A percentile compares a stretch with the other conserved stretches of the same genome.
These are phyloP conservation scores for Choricystis sp. DNA, from an alignment of 139 green algal species.

Conservation along the genomic window DNA sequence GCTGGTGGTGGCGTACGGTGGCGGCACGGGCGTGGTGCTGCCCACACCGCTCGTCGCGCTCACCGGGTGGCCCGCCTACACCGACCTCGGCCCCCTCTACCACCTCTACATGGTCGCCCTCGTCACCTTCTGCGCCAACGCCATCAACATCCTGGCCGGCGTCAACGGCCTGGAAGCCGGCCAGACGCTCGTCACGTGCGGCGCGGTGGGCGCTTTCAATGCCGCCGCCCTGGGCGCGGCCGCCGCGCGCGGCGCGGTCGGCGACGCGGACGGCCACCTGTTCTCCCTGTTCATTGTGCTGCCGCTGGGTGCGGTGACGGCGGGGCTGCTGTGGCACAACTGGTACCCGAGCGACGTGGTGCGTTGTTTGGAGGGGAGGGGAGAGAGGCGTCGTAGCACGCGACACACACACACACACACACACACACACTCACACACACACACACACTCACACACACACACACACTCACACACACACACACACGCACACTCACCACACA, in stretches of 20 bases:
- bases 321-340: constrained; percentile 75
- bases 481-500: not conserved
- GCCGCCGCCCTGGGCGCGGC: constrained; percentile 24
- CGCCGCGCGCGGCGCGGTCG: constrained; percentile 11
- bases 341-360: constrained; percentile 51
- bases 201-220: constrained; percentile 72
- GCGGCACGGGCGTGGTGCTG: constrained; percentile 56
- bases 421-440: constrained; percentile 10
- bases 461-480: not conserved
- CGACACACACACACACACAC: not conserved
- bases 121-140: constrained; percentile 94
- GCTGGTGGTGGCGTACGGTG: constrained; percentile 78
- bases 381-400: not conserved
- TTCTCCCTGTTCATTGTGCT: constrained; percentile 85
- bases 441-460: not conserved
- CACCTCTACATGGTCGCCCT: constrained; percentile 88
- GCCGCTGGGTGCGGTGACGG: constrained; percentile 61
- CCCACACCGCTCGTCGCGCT: constrained; percentile 49
- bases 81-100: constrained; percentile 80
- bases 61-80: constrained; percentile 21
- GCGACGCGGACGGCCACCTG: constrained; percentile 69
- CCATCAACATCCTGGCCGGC: constrained; percentile 96
- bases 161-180: constrained; percentile 92
- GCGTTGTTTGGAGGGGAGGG: not conserved
- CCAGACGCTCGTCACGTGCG: constrained; percentile 84